Evolutionary conservation across 2,329 filamentous ascomycete genomes (phyloP).

Genomic region (Penicillium sumatraense): DNA sequence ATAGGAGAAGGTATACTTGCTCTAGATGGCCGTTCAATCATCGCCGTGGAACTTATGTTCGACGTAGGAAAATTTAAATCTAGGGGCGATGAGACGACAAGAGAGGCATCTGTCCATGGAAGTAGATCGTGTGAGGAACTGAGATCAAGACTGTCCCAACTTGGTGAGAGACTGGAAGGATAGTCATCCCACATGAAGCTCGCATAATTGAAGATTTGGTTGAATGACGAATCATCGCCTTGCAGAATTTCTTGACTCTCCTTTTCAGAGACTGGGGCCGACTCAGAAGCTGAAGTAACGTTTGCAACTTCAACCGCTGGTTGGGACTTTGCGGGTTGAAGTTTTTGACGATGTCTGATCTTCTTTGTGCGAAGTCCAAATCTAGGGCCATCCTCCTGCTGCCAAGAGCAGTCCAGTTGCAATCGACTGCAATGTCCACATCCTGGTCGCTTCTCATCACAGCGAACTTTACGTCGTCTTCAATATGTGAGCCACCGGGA

Average conservation of each 20-base stretch:
- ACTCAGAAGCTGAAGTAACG: not conserved
- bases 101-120: conserved; percentile 7
- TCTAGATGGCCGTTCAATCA: not conserved
- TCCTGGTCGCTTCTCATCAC: conserved; percentile 11
- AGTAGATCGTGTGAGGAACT: conserved; percentile 10
- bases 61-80: not conserved
- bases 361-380: conserved; percentile 10
- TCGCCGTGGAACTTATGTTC: not conserved
- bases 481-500: not conserved
- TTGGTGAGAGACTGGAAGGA: conserved; percentile 7
- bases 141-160: conserved; percentile 9
- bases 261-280: not conserved
- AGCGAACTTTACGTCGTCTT: conserved; percentile 16
- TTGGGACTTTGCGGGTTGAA: not conserved
- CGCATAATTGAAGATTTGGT: conserved; percentile 15
- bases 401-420: conserved; percentile 14
- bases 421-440: conserved; percentile 12
- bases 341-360: conserved; percentile 3
- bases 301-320: not conserved
- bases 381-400: conserved; percentile 3
- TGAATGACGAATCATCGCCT: conserved; percentile 8
- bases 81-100: not conserved
- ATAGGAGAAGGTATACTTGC: conserved; percentile 2
- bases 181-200: conserved; percentile 19
- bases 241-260: not conserved